Evolutionary conservation across 2,329 filamentous ascomycete species (phyloP).

Genomic region (Fusarium tjaetaba): DNA sequence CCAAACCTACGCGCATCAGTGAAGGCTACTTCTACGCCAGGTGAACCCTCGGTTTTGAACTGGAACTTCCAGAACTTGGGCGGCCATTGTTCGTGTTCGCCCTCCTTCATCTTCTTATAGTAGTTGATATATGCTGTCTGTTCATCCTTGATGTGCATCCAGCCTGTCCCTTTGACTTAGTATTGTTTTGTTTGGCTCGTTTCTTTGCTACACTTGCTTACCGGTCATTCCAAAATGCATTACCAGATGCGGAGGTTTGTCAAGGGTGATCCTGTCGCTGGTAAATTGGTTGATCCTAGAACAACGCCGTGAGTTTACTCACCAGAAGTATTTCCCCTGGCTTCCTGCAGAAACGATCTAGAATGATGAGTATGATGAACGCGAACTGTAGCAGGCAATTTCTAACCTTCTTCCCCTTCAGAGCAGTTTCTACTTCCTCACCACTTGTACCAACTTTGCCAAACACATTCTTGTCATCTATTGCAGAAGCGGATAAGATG

Average conservation of each 20-base stretch:
- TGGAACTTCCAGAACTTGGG: constrained; percentile 91
- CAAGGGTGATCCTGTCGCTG: constrained; percentile 61
- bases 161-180: constrained; percentile 59
- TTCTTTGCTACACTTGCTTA: constrained; percentile 48
- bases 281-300: neutral
- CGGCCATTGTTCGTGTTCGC: constrained; percentile 77
- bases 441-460: constrained; percentile 89
- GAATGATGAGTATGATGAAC: neutral
- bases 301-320: constrained; percentile 25
- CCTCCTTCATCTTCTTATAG: constrained; percentile 75
- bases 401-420: constrained; percentile 74
- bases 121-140: constrained; percentile 83
- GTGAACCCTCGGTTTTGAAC: constrained; percentile 69
- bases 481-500: constrained; percentile 74
- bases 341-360: constrained; percentile 74
- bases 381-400: too few relatives aligned
- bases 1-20: constrained; percentile 83
- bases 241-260: constrained; percentile 83
- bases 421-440: constrained; percentile 75
- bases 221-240: constrained; percentile 86
- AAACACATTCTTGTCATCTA: constrained; percentile 86
- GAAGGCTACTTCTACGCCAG: constrained; percentile 72
- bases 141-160: constrained; percentile 87
- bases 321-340: constrained; percentile 98
- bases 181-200: neutral